Percentiles rank a stretch among this genome's conserved stretches.
Conservation (phyloP, 768 basidiomycete species). For the Hygrocybe coccinea region DNA sequence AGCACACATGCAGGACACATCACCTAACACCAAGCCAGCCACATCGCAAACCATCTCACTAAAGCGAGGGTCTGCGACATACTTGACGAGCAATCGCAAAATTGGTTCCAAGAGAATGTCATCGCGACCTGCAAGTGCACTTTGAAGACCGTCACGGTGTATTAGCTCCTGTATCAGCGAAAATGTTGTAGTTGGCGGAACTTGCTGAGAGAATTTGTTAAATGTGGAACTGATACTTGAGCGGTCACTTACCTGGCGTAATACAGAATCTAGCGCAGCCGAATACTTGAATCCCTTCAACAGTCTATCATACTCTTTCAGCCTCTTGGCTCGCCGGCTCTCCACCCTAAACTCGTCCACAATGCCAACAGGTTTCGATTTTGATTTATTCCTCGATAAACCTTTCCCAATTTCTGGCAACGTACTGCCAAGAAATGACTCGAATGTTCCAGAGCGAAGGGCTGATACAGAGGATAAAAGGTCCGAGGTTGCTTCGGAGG, state of each 20-base stretch:
- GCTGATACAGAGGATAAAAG: conserved; percentile 32
- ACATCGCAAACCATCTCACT: conserved; percentile 85
- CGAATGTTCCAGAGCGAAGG: conserved; percentile 54
- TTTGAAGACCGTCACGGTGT: conserved; percentile 81
- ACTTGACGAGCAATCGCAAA: conserved; percentile 76
- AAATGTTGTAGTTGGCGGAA: conserved; percentile 81
- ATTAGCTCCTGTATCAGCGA: conserved; percentile 90
- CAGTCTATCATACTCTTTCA: conserved; percentile 84
- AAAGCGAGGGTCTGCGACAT: conserved; percentile 87
- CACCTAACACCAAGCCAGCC: conserved; percentile 77
- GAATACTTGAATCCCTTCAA: conserved; percentile 93
- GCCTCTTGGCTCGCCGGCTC: conserved; percentile 57
- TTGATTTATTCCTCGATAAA: conserved; percentile 37
- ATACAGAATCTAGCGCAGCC: conserved; percentile 87
- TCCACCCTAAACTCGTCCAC: conserved; percentile 76
- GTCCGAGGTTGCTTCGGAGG: conserved; percentile 45
- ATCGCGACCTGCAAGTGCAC: conserved; percentile 85
- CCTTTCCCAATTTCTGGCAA: conserved; percentile 56
- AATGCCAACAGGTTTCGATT: conserved; percentile 52
- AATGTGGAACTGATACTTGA: conserved; percentile 1
- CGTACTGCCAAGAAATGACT: conserved; percentile 57
- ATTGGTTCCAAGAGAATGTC: conserved; percentile 91
- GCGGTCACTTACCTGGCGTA: conserved; percentile 62
- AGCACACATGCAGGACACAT: conserved; percentile 23
- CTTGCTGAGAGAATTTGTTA: conserved; percentile 50